Evolutionary conservation across 1,284 basidiomycete species (phyloP).

Genomic region (Cryptococcus wingfieldii): DNA sequence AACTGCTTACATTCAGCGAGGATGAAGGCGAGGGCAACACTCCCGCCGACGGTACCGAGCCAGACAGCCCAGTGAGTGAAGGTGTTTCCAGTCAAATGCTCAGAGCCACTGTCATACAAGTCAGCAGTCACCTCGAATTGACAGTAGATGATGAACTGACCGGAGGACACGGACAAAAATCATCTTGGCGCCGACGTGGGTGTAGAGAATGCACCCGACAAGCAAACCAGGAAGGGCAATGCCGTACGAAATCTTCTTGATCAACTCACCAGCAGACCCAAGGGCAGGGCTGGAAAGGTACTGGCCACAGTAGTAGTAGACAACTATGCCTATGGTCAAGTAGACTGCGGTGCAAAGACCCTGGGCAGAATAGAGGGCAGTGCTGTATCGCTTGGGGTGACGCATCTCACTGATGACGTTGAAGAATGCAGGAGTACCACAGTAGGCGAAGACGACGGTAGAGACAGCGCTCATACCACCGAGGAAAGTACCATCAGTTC

Average conservation of each 20-base stretch:
- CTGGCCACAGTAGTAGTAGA: conserved; percentile 42
- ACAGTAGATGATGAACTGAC: conserved; percentile 20
- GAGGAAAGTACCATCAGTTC: conserved; percentile 16
- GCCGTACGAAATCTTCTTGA: conserved; percentile 46
- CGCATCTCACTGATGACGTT: conserved; percentile 44
- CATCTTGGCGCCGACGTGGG: conserved; percentile 31
- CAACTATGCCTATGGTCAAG: conserved; percentile 32
- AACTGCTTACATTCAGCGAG: conserved; percentile 52
- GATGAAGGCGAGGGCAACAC: conserved; percentile 54
- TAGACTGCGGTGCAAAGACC: conserved; percentile 34
- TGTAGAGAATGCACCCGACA: conserved; percentile 14
- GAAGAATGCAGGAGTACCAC: conserved; percentile 31
- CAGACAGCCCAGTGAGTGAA: conserved; percentile 59
- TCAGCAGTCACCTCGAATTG: neutral
- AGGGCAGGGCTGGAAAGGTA: conserved; percentile 35
- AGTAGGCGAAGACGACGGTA: conserved; percentile 36
- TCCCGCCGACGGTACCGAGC: conserved; percentile 32
- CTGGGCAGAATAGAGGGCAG: conserved; percentile 24
- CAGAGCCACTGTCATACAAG: conserved; percentile 42
- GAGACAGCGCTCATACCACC: conserved; percentile 31
- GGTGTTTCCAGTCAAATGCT: conserved; percentile 59
- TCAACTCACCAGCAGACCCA: conserved; percentile 40
- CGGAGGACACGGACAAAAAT: conserved; percentile 32
- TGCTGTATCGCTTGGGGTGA: conserved; percentile 12
- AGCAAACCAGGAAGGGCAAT: conserved; percentile 41